phyloP scores from a whole-genome alignment of 768 basidiomycete genomes.

The Phylloporus arenicola region DNA sequence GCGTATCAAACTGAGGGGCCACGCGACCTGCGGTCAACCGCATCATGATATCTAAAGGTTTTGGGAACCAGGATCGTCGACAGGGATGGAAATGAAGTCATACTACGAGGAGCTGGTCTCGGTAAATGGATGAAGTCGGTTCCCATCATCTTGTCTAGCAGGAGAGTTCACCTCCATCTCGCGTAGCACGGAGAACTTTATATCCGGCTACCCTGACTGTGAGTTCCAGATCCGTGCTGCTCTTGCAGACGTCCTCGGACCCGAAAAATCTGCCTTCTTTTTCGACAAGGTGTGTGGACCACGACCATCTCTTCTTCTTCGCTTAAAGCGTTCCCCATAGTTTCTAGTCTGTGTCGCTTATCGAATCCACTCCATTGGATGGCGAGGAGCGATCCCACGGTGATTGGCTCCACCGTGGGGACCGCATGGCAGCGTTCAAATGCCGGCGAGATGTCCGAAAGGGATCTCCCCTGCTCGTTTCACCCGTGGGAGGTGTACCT shows the following conservation, averaged over 20 bases:
- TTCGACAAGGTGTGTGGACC: constrained; percentile 63
- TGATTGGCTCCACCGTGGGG: no score
- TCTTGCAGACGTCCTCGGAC: constrained; percentile 59
- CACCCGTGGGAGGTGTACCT: no score
- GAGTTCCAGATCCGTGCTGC: constrained; percentile 74
- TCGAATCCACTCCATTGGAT: no score
- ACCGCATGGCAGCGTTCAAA: no score
- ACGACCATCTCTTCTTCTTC: background rate
- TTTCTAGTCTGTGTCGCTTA: no score
- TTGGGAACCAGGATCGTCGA: constrained; percentile 58
- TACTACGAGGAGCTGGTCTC: constrained; percentile 69
- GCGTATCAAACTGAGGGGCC: no score
- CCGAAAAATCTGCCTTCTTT: constrained; percentile 68
- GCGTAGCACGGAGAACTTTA: constrained; percentile 71
- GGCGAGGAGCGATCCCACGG: no score
- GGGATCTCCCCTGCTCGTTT: no score
- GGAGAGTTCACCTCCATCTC: constrained; percentile 4
- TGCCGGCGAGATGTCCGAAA: no score
- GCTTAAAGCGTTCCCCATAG: constrained; percentile 30
- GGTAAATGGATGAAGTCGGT: constrained; percentile 86
- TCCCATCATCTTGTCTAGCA: constrained; percentile 6
- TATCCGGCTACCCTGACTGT: constrained; percentile 75
- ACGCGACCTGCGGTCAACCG: no score
- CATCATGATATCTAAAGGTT: constrained; percentile 42
- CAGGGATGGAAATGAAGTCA: constrained; percentile 48